Evolutionary conservation across 345 rosid genomes (phyloP), one percentile per base, ranked within the genome.

Genomic region (Psidium friedrichsthalianum): DNA sequence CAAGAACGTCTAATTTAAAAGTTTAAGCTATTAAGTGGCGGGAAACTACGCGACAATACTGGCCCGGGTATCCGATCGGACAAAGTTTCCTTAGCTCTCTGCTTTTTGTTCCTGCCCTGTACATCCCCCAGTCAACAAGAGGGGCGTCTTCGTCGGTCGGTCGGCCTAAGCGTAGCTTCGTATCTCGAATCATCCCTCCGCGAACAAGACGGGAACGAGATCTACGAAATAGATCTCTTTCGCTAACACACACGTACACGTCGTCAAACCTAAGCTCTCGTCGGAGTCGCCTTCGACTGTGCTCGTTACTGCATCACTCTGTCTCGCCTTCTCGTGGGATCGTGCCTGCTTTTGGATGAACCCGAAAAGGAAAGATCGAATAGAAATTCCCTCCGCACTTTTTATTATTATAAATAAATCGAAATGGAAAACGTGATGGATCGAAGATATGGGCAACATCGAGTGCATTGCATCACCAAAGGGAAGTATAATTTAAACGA

Each of bases 351-450:
- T 18, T 29, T 29, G 36, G 13, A 52, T 9, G 32, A 32, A 27
- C 16, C 11, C 24, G 56, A 52, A 82, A 52, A 54, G 58, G 32
- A 82, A 53, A 82, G 44, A 2, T 51, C 27, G 49, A 40, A 82
- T 51, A 25, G 51, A 47, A 82, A 25, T 82, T n/a, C 18, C 56
- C n/a, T 15, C 12, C 42, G 16, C n/a, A 20, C 20, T 24, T 16
- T 9, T 59, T 40, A 14, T 25, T 36, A 5, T 16, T 8, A 9
- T 32, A 22, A 16, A 8, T 1, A 69, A 69, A 8, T 21, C 44
- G 18, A 69, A 69, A 51, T 84, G 24, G 58, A 84, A 76, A 74
- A 84, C 86, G 86, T 84, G 86, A 74, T 84, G 61, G 61, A 84
- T 61, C 52, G 49, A 84, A 52, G 82, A 40, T 53, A 53, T 54